phyloP scores from a whole-genome alignment of 768 basidiomycete species.

The Tulasnella sp. region DNA sequence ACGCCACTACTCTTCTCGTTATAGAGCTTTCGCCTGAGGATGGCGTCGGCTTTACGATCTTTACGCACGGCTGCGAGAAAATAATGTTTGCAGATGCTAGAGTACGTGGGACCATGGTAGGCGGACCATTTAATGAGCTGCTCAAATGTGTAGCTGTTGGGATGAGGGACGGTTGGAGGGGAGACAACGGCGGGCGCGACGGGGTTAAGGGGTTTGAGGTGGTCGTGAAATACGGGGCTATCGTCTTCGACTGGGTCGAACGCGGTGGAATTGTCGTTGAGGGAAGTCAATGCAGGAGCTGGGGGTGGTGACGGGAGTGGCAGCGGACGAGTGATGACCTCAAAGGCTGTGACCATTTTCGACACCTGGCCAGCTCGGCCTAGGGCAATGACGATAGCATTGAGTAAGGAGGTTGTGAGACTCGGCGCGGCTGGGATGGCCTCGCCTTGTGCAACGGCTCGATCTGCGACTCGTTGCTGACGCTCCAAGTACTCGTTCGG shows the following conservation, averaged over 20 bases:
- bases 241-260: slow-evolving; percentile 62
- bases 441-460: background rate
- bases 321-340: slow-evolving; percentile 64
- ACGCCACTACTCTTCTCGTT: slow-evolving; percentile 40
- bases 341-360: slow-evolving; percentile 63
- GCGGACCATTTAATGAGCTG: slow-evolving; percentile 39
- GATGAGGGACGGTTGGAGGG: slow-evolving; percentile 36
- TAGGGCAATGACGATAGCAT: slow-evolving; percentile 61
- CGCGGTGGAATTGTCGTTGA: slow-evolving; percentile 36
- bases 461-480: slow-evolving; percentile 16
- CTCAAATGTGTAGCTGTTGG: slow-evolving; percentile 49
- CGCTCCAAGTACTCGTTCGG: slow-evolving; percentile 31
- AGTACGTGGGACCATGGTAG: slow-evolving; percentile 15
- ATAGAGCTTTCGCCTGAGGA: slow-evolving; percentile 28
- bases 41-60: slow-evolving; percentile 40
- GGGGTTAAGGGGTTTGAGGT: slow-evolving; percentile 31
- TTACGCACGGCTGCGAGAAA: slow-evolving; percentile 53
- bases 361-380: slow-evolving; percentile 51
- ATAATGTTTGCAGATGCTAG: slow-evolving; percentile 20
- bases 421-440: slow-evolving; percentile 25
- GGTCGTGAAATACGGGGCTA: slow-evolving; percentile 27
- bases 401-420: slow-evolving; percentile 56
- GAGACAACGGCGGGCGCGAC: slow-evolving; percentile 28
- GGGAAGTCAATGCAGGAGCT: slow-evolving; percentile 30
- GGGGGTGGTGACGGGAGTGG: slow-evolving; percentile 44